Conservation (phyloP, 768 basidiomycete genomes). For the Mycena sanguinolenta region DNA sequence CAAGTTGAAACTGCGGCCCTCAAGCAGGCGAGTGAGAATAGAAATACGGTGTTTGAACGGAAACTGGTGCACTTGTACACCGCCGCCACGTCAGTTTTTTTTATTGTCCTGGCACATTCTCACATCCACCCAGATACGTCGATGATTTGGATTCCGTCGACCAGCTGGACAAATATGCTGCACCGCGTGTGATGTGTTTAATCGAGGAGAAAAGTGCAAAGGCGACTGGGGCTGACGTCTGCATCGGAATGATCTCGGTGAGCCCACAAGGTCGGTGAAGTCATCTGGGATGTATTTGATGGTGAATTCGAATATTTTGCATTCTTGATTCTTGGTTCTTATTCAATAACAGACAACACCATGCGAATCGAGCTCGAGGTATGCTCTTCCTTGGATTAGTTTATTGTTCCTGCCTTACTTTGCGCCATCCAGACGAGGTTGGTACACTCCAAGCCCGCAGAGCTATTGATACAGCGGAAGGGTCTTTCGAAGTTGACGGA, state of each 20-base stretch:
- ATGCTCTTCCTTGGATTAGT: constrained; percentile 22
- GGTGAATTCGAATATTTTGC: constrained; percentile 56
- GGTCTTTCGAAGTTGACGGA: constrained; percentile 78
- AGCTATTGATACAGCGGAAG: constrained; percentile 75
- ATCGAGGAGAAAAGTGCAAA: constrained; percentile 66
- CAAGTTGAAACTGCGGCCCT: constrained; percentile 92
- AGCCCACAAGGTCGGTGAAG: constrained; percentile 92
- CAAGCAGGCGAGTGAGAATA: constrained; percentile 85
- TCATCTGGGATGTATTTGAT: constrained; percentile 93
- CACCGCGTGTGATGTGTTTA: constrained; percentile 81
- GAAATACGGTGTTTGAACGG: constrained; percentile 79
- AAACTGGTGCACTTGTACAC: constrained; percentile 86
- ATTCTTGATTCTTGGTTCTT: not conserved
- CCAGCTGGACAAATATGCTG: constrained; percentile 64
- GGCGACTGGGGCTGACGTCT: constrained; percentile 51
- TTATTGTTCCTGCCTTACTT: constrained; percentile 4
- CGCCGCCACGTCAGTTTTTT: constrained; percentile 79
- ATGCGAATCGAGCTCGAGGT: constrained; percentile 95
- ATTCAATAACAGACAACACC: constrained; percentile 66
- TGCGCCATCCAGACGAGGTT: constrained; percentile 78
- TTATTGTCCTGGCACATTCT: constrained; percentile 3
- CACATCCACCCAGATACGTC: constrained; percentile 71
- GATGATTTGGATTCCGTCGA: constrained; percentile 83
- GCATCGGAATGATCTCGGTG: constrained; percentile 82
- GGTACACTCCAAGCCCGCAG: constrained; percentile 86